Base-by-base conservation (phyloP, 2,329 filamentous ascomycete species). In the Geosmithia flava region DNA sequence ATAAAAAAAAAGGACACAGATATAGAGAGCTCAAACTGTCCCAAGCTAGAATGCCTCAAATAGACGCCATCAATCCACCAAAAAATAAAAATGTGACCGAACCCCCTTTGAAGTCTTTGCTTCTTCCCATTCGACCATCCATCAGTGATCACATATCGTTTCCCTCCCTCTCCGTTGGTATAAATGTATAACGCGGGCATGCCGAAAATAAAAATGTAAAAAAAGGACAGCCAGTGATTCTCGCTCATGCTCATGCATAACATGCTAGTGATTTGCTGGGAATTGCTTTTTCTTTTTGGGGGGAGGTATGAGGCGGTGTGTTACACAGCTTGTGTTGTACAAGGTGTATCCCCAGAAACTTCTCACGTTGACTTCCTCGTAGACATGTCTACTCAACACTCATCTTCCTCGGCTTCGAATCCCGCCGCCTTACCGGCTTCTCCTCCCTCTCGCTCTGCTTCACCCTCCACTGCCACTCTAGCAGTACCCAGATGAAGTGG, bases 401-500 rank as follows among this genome's bases (percentile, higher is more conserved):
- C 42, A 44, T 20, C 43, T 51, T 52, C 53, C 55, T 57, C 45
- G 52, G 52, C 46, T 59, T 62, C 48, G 51, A 53, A 46, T 46
- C 52, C 44, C 54, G 51, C 47, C 53, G 51, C 54, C 62, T 68
- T 42, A 58, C 55, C 11, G 71, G 65, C 43, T 62, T 61, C 51
- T 68, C 71, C 23, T 80, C 74, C 43, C 74, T 68, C 45, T 73
- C 75, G 54, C 68, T 70, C 53, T 78, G 68, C 66, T 79, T 80
- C 57, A 77, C 72, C 49, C 75, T 68, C 78, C 80, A 82, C 60
- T 83, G 80, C 91, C 93, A 98, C 63, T 95, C 89, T 45, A 97
- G 72, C 48, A 98, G 68, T 20, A 98, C 90, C 8, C 91, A 93
- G 17, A 98, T 66, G 65, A 97, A 96, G 50, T 90, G 79, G 81